phyloP scores from a whole-genome alignment of 345 rosid genomes.

The Raphanus sativus region DNA sequence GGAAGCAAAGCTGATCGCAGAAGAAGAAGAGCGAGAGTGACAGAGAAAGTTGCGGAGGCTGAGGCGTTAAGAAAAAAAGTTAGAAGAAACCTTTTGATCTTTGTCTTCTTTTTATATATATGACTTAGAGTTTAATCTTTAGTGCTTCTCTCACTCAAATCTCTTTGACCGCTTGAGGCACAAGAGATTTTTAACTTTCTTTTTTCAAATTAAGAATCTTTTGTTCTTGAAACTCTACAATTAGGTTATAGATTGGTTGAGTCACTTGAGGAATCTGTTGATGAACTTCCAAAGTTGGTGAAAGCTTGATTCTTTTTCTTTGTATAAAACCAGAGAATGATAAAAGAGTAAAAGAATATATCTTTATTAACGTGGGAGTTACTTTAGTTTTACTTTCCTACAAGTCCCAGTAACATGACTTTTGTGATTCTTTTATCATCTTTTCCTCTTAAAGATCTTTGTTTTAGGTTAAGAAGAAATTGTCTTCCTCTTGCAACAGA shows the following conservation, averaged over 20 bases:
- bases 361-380: slow-evolving; percentile 15
- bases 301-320: slow-evolving; percentile 22
- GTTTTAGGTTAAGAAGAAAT: slow-evolving; percentile 13
- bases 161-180: slow-evolving; percentile 20
- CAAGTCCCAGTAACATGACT: background rate
- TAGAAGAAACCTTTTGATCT: background rate
- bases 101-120: background rate
- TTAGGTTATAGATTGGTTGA: slow-evolving; percentile 1
- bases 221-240: slow-evolving; percentile 21
- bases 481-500: background rate
- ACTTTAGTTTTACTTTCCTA: background rate
- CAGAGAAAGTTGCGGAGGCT: slow-evolving; percentile 54
- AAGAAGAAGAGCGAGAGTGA: slow-evolving; percentile 56
- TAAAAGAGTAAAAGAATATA: slow-evolving; percentile 12
- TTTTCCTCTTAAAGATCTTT: background rate
- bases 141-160: background rate
- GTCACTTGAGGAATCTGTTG: slow-evolving; percentile 8
- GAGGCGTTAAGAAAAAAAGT: slow-evolving; percentile 31
- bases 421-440: background rate
- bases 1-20: slow-evolving; percentile 51
- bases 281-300: no score
- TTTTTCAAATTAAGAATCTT: slow-evolving; percentile 20
- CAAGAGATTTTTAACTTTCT: background rate
- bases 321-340: background rate
- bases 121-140: no score